These are phyloP conservation scores for Solanum gandarillasii DNA, from an alignment of 257 asterid species.

Conservation along the genomic window DNA sequence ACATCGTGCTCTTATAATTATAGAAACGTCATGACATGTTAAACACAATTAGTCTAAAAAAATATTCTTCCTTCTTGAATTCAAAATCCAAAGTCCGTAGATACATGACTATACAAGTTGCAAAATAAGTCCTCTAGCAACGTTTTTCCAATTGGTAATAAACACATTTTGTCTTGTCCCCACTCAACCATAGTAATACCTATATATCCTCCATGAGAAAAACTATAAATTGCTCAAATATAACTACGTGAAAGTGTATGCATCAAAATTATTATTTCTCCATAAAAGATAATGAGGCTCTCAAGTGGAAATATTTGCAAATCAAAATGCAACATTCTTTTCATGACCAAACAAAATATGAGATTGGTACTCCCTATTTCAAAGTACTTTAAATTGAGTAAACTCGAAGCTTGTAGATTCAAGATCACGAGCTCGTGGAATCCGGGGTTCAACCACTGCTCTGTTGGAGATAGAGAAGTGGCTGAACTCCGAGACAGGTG, in stretches of 20 bases:
- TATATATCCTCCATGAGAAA: neutral
- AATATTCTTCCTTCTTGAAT: neutral
- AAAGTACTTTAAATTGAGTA: neutral
- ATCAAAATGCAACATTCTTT: neutral
- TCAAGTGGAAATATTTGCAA: neutral
- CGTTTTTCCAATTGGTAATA: neutral
- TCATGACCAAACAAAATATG: neutral
- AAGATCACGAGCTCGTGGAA: neutral
- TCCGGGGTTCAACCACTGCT: neutral
- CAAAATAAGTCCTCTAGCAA: neutral
- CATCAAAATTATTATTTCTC: neutral
- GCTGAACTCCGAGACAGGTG: slow-evolving; percentile 21
- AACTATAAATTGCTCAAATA: neutral
- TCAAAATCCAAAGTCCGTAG: neutral
- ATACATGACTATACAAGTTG: neutral
- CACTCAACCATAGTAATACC: neutral
- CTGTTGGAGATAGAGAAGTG: neutral
- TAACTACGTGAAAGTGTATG: neutral
- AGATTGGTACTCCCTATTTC: neutral
- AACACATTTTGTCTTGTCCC: neutral
- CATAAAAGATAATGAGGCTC: neutral
- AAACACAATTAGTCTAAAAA: neutral
- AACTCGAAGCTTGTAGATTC: neutral
- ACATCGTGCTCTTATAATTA: neutral
- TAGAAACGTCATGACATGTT: neutral